These are phyloP conservation scores for Colletotrichum paranaense DNA, from an alignment of 2,329 filamentous ascomycete species.

Conservation along the genomic window DNA sequence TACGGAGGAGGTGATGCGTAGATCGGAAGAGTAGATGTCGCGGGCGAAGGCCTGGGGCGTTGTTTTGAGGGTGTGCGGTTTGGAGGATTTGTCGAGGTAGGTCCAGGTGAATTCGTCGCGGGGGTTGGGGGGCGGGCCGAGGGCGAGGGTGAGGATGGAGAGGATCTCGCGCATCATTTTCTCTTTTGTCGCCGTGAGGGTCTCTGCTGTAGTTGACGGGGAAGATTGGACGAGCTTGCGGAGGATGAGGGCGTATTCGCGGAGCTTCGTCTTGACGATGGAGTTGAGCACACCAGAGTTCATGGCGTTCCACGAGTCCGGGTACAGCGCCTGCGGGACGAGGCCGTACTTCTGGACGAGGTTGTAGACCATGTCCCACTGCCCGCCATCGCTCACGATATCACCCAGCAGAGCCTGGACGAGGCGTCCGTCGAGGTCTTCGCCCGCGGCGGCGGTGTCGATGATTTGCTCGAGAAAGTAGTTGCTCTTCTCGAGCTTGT, in stretches of 20 bases:
- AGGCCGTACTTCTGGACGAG: constrained; percentile 88
- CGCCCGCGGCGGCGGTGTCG: constrained; percentile 68
- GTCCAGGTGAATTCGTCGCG: constrained; percentile 81
- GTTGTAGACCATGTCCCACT: constrained; percentile 94
- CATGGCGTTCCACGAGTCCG: constrained; percentile 83
- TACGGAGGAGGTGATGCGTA: constrained; percentile 68
- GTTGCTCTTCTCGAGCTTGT: constrained; percentile 92
- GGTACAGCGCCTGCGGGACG: constrained; percentile 85
- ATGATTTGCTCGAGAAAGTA: constrained; percentile 89
- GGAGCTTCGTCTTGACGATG: constrained; percentile 84
- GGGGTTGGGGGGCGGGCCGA: constrained; percentile 81
- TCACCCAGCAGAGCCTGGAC: constrained; percentile 75
- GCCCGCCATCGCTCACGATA: constrained; percentile 83
- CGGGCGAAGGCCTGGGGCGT: constrained; percentile 79
- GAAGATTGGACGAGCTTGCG: constrained; percentile 62
- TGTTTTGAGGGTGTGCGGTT: constrained; percentile 69
- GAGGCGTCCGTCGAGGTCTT: constrained; percentile 78
- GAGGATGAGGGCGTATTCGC: constrained; percentile 83
- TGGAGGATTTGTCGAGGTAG: constrained; percentile 77
- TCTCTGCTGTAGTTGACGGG: constrained; percentile 46
- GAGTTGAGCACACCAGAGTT: constrained; percentile 77
- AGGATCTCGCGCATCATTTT: constrained; percentile 85
- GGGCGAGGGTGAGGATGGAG: constrained; percentile 81
- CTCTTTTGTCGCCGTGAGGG: constrained; percentile 68
- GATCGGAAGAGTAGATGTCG: constrained; percentile 70